These are phyloP conservation scores for Mallotus repandus DNA, from an alignment of 441 rosid genomes.

Conservation along the genomic window DNA sequence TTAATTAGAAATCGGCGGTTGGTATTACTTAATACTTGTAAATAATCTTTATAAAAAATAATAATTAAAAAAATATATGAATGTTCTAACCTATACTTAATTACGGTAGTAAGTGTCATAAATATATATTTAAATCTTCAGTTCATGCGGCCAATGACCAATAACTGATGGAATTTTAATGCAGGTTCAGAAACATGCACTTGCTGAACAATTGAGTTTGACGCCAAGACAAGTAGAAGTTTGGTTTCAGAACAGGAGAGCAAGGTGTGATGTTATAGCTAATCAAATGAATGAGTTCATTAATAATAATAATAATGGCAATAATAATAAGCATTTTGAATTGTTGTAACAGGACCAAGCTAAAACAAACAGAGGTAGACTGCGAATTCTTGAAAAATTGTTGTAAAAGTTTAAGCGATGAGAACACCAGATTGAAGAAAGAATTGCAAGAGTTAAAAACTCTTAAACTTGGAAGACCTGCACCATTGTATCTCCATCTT, in stretches of 20 bases:
- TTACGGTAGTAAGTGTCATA: background rate
- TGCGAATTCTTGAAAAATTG: constrained; percentile 43
- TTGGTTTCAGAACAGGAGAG: constrained; percentile 67
- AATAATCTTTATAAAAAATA: too few relatives aligned
- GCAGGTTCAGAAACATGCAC: constrained; percentile 47
- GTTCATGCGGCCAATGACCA: background rate
- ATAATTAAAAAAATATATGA: too few relatives aligned
- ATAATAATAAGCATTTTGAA: background rate
- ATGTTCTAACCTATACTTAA: too few relatives aligned
- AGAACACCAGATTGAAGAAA: constrained; percentile 41
- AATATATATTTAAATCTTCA: background rate
- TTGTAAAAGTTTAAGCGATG: constrained; percentile 37
- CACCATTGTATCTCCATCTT: constrained; percentile 9
- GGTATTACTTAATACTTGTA: too few relatives aligned
- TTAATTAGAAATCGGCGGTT: too few relatives aligned
- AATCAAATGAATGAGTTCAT: too few relatives aligned
- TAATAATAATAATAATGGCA: too few relatives aligned
- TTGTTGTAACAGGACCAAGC: constrained; percentile 40
- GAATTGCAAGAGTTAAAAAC: constrained; percentile 41
- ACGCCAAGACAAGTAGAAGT: constrained; percentile 62
- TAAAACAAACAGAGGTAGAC: constrained; percentile 46
- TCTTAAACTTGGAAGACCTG: constrained; percentile 9
- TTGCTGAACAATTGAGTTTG: constrained; percentile 43
- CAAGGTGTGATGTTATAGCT: constrained; percentile 36
- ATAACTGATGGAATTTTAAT: background rate